These are phyloP conservation scores for Pontederia paniculata DNA, from an alignment of 176 grass and related monocot species.

Conservation along the genomic window DNA sequence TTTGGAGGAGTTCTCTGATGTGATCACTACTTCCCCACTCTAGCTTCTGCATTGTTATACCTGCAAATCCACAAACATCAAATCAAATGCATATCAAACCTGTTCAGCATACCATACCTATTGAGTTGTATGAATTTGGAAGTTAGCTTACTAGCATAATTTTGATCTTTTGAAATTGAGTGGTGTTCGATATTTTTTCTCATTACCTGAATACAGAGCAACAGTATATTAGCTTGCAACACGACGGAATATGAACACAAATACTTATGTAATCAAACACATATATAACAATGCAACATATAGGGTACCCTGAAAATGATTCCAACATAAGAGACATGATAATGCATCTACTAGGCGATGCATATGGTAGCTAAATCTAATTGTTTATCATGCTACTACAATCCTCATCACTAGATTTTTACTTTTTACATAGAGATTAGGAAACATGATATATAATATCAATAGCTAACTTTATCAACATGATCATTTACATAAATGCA, in stretches of 20 bases:
- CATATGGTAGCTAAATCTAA: too few species aligned
- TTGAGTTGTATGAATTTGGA: slow-evolving; percentile 2
- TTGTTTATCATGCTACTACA: too few species aligned
- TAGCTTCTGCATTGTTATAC: slow-evolving; percentile 65
- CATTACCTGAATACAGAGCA: slow-evolving; percentile 44
- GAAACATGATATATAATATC: too few species aligned
- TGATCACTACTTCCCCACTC: slow-evolving; percentile 84
- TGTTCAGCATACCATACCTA: neutral
- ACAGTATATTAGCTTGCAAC: neutral
- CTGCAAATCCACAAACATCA: slow-evolving; percentile 28
- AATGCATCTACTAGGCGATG: too few species aligned
- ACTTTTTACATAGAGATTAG: too few species aligned
- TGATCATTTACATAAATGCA: too few species aligned
- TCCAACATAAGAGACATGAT: too few species aligned
- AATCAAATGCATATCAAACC: too few species aligned
- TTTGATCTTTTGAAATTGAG: slow-evolving; percentile 25
- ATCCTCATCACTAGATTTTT: too few species aligned
- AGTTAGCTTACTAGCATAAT: slow-evolving; percentile 29
- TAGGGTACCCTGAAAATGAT: too few species aligned
- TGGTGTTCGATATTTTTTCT: slow-evolving; percentile 78
- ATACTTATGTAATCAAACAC: neutral
- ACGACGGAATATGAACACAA: neutral
- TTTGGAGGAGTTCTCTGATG: slow-evolving; percentile 44
- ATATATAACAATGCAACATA: too few species aligned
- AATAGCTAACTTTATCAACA: too few species aligned